Evolutionary conservation across 2,329 filamentous ascomycete genomes (phyloP), one percentile per base, ranked within the genome.

Genomic region (Pseudogymnoascus sp.): DNA sequence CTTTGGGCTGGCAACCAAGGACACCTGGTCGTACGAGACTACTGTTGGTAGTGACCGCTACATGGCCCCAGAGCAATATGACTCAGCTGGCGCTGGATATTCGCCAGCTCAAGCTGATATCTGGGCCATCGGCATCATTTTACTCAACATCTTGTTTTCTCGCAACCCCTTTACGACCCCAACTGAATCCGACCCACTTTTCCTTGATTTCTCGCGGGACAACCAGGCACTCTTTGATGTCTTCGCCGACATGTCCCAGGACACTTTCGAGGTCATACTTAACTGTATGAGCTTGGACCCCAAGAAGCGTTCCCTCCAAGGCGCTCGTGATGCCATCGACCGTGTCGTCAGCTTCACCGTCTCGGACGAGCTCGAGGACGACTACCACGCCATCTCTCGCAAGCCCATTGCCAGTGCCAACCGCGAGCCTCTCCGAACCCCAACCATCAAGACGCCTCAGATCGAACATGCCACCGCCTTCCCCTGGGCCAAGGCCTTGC

Each of bases 1-100:
- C 74, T 96, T 97, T 72, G 94, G 94, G 59, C 80, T 99, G 64
- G 92, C 92, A 58, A 96, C 92, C 9, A 89, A 85, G 5, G 90
- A 95, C 63, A 80, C 85, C 67, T 96, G 90, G 91, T 95, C 90
- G 21, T 88, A 88, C 68, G 94, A 99, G 77, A 86, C 88, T 64
- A 94, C 89, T 63, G 94, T 99, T 52, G 94, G 94, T 65, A 97
- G 94, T 72, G 94, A 99, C 72, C 90, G 94, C 60, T 99, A 99
- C 77, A 99, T 99, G 94, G 92, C 94, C 60, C 94, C 94, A 4
- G 94, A 99, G 75, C 94, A 99, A 74, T 97, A 94, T 69, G 92
- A 97, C 72, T 91, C 92, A 59, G 84, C 86, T 66, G 86, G 86
- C 63, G 84, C 82, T 64, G 94, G 94, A 62, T 99, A 99, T 76